Percentiles rank a stretch among this genome's conserved stretches.
phyloP scores from a whole-genome alignment of 108 stramenopile species.

The Seminavis robusta region DNA sequence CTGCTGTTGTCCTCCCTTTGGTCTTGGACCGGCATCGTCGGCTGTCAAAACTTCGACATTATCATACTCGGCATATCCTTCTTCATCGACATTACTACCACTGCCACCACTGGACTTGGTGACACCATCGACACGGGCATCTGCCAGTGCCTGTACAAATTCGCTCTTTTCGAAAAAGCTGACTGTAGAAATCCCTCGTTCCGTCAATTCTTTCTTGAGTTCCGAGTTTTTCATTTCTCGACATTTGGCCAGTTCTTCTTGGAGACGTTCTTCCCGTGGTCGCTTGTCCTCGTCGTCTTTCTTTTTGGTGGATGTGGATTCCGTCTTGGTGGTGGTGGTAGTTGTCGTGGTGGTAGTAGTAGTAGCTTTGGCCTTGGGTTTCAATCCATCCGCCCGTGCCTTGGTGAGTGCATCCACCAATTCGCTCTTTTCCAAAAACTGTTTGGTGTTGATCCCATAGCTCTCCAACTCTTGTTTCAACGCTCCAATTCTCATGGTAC shows the following conservation, averaged over 20 bases:
- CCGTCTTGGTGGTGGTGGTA: not conserved
- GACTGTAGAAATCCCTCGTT: constrained; percentile 62
- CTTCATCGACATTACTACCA: no score
- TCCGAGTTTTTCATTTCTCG: constrained; percentile 55
- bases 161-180: constrained; percentile 80
- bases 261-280: constrained; percentile 49
- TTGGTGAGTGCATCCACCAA: constrained; percentile 49
- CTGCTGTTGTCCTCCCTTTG: not conserved
- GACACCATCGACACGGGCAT: constrained; percentile 62
- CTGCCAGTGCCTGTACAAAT: constrained; percentile 73
- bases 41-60: constrained; percentile 82
- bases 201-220: constrained; percentile 64
- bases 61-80: constrained; percentile 62
- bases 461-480: constrained; percentile 72
- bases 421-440: constrained; percentile 63
- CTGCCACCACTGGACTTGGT: constrained; percentile 28
- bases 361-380: constrained; percentile 20
- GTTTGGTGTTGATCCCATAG: constrained; percentile 64
- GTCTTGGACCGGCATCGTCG: constrained; percentile 31
- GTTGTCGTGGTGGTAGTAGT: constrained; percentile 15
- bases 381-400: constrained; percentile 59
- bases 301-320: constrained; percentile 11
- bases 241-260: constrained; percentile 30
- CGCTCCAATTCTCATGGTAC: constrained; percentile 61
- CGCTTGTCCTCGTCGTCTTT: constrained; percentile 7